Percentiles rank a stretch among this genome's conserved stretches.
These are phyloP conservation scores for Ophiognomonia clavigignenti-juglandacearum DNA, from an alignment of 2,329 filamentous ascomycete genomes.

Conservation along the genomic window DNA sequence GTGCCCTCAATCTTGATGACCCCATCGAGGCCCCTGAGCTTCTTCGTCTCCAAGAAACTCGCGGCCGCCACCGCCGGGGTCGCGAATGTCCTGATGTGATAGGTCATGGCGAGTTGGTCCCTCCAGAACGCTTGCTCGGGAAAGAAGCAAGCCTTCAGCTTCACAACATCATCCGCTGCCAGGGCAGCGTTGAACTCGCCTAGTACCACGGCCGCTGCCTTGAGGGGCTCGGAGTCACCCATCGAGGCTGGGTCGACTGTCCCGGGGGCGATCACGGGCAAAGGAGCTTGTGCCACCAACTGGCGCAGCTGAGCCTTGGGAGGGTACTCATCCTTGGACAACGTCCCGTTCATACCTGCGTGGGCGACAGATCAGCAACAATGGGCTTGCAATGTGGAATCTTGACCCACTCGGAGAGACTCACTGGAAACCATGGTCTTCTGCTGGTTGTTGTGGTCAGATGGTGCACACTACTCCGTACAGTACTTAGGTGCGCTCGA, in stretches of 20 bases:
- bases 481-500: no score
- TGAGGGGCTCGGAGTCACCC: background rate
- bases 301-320: conserved; percentile 3
- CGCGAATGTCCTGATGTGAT: conserved; percentile 30
- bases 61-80: conserved; percentile 17
- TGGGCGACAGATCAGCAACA: no score
- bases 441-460: no score
- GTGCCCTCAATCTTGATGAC: background rate
- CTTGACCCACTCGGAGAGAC: background rate
- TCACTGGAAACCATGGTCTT: background rate
- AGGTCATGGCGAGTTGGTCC: conserved; percentile 31
- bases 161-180: conserved; percentile 16
- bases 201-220: conserved; percentile 14
- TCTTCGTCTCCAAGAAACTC: conserved; percentile 1
- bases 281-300: background rate
- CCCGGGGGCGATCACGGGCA: background rate
- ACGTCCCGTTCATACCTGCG: no score
- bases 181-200: conserved; percentile 19
- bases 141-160: conserved; percentile 25
- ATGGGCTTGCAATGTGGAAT: no score
- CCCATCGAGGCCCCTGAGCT: background rate
- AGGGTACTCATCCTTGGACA: background rate
- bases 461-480: no score
- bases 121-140: conserved; percentile 29
- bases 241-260: conserved; percentile 7